phyloP scores from a whole-genome alignment of 2,329 filamentous ascomycete genomes.

The Domatiomyces globalis region DNA sequence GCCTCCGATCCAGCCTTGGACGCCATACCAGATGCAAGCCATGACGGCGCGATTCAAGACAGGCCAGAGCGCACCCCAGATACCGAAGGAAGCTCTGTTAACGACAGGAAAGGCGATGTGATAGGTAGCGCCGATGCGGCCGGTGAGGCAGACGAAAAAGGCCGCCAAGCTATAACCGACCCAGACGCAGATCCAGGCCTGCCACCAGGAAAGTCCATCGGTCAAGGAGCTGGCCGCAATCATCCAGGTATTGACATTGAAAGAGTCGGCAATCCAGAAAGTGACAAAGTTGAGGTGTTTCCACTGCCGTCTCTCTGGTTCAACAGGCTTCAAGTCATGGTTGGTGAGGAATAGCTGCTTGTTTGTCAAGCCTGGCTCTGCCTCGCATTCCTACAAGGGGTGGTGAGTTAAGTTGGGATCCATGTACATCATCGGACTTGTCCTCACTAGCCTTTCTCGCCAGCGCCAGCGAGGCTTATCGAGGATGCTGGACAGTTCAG shows the following conservation, averaged over 20 bases:
- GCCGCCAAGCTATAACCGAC: constrained; percentile 28
- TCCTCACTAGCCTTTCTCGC: too few relatives aligned
- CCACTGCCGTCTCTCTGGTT: constrained; percentile 27
- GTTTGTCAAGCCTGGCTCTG: constrained; percentile 58
- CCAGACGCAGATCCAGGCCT: constrained; percentile 28
- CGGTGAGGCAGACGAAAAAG: constrained; percentile 24
- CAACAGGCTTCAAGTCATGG: constrained; percentile 28
- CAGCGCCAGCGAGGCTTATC: too few relatives aligned
- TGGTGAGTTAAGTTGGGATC: too few relatives aligned
- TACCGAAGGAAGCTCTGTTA: constrained; percentile 22
- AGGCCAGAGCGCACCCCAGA: constrained; percentile 58
- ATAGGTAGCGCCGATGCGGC: constrained; percentile 27
- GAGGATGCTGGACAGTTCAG: too few relatives aligned
- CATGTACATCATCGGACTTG: too few relatives aligned
- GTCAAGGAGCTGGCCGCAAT: constrained; percentile 26
- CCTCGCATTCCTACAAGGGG: constrained; percentile 40
- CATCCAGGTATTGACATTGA: constrained; percentile 27
- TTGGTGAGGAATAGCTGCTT: constrained; percentile 35
- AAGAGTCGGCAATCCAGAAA: constrained; percentile 30
- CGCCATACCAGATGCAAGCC: constrained; percentile 31
- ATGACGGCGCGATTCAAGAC: constrained; percentile 77
- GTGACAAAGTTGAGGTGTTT: constrained; percentile 25
- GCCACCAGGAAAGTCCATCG: constrained; percentile 30
- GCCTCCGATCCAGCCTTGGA: constrained; percentile 28
- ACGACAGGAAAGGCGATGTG: constrained; percentile 34